Evolutionary conservation across 768 basidiomycete genomes (phyloP), one percentile per base, ranked within the genome.

Genomic region (Xanthoconium purpureum): DNA sequence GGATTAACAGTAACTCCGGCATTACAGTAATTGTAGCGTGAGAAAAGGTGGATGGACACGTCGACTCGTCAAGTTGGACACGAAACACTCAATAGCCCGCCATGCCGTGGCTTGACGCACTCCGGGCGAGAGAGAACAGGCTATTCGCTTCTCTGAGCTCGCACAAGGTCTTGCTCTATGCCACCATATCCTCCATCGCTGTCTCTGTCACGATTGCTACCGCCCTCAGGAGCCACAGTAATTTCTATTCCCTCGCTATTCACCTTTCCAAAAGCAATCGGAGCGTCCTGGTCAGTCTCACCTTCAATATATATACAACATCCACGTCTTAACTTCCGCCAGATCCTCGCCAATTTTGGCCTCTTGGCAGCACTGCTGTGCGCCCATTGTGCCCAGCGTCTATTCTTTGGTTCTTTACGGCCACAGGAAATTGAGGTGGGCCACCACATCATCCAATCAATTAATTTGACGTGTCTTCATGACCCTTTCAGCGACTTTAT

Each of bases 181-280:
- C 79, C 33, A 54, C 84, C 13, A 64, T 87, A 54, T 94, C 93
- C 30, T 74, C 84, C 47, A 60, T 84, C 29, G 84, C 91, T 0
- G 84, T 94, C 39, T 81, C 80, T 1, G 84, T 82, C 18, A 88
- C 90, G 29, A 79, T 98, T 57, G 73, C 80, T 47, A 91, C 89
- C 72, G 94, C 94, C 12, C 80, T 94, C 66, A 82, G 85, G 65
- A 86, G 81, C 51, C 81, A 95, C 64, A 87, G 85, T 65, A 97
- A 94, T 76, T 98, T 98, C 75, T 99, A 95, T 70, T 88, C 94
- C 15, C 88, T 96, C 4, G 84, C 91, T 32, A 92, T 99, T 3
- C 89, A 87, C 66, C 82, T 99, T n/a, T 89, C 92, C 6, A 90
- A 89, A 75, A 95, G 92, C 68, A 93, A 87, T 66, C 85, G 92